phyloP scores from a whole-genome alignment of 805 yeast species.

The Kodamaea neixiangensis region DNA sequence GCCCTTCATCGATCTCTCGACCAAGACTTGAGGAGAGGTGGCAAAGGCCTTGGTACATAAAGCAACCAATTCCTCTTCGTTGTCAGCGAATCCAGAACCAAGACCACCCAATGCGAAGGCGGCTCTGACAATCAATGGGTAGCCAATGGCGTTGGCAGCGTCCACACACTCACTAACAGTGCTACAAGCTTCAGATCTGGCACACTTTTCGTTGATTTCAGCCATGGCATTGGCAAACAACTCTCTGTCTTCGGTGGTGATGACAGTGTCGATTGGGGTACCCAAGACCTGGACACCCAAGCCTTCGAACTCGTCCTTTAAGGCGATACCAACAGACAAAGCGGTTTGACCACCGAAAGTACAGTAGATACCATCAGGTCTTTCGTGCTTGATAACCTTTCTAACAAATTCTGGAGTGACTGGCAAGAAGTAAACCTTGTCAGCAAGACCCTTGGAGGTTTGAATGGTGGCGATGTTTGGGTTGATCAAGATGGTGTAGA shows the following conservation, averaged over 20 bases:
- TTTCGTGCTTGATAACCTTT: slow-evolving; percentile 90
- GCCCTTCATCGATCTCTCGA: slow-evolving; percentile 96
- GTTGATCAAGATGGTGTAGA: slow-evolving; percentile 91
- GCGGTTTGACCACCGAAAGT: slow-evolving; percentile 99
- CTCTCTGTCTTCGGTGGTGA: slow-evolving; percentile 98
- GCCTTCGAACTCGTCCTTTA: slow-evolving; percentile 91
- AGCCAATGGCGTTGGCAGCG: slow-evolving; percentile 86
- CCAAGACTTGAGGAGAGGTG: slow-evolving; percentile 91
- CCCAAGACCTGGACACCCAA: slow-evolving; percentile 95
- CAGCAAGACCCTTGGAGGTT: slow-evolving; percentile 97
- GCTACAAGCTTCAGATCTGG: slow-evolving; percentile 85
- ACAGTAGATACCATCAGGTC: slow-evolving; percentile 95
- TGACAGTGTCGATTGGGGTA: slow-evolving; percentile 93
- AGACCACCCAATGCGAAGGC: slow-evolving; percentile 97
- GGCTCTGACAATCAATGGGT: slow-evolving; percentile 95
- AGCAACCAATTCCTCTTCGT: slow-evolving; percentile 76
- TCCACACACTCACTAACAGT: slow-evolving; percentile 76
- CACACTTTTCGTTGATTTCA: slow-evolving; percentile 93
- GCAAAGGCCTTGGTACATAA: slow-evolving; percentile 92
- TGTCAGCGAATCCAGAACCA: slow-evolving; percentile 96
- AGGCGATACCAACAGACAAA: slow-evolving; percentile 88
- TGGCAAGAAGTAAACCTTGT: slow-evolving; percentile 97
- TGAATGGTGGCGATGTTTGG: slow-evolving; percentile 99
- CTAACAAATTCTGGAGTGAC: slow-evolving; percentile 96
- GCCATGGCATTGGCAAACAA: slow-evolving; percentile 93